Evolutionary conservation across 345 rosid species (phyloP).

Genomic region (Rhodomyrtus tomentosa): DNA sequence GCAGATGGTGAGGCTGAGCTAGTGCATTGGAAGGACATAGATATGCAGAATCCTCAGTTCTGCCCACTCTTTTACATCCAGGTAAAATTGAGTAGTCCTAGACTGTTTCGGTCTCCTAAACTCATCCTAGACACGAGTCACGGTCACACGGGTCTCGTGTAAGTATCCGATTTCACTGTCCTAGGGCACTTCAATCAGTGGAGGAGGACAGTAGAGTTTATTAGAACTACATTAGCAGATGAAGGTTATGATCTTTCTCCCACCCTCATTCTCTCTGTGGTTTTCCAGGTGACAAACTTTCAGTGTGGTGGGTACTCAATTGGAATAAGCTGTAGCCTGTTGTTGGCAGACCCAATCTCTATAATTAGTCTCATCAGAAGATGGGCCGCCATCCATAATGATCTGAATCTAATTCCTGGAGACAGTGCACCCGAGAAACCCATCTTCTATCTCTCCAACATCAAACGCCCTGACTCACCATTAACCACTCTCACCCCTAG

Average conservation of each 20-base stretch:
- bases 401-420: conserved; percentile 5
- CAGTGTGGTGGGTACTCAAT: conserved; percentile 80
- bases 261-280: neutral
- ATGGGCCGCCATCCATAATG: conserved; percentile 49
- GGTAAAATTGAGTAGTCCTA: conserved; percentile 10
- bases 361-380: conserved; percentile 29
- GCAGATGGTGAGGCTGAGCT: conserved; percentile 37
- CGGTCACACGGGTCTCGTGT: neutral
- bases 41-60: conserved; percentile 47
- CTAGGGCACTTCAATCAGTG: neutral
- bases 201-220: neutral
- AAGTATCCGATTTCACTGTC: neutral
- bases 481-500: conserved; percentile 3
- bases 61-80: conserved; percentile 70
- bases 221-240: neutral
- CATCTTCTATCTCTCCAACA: conserved; percentile 39
- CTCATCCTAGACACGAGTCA: neutral
- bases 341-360: conserved; percentile 45
- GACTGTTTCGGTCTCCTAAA: neutral
- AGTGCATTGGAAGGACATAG: conserved; percentile 71
- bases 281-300: conserved; percentile 63
- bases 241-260: neutral
- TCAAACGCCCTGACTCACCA: conserved; percentile 5
- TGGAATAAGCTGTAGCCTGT: conserved; percentile 73
- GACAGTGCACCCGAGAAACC: conserved; percentile 14